Evolutionary conservation across 2,329 filamentous ascomycete species (phyloP).

Genomic region (Penicillium italicum): DNA sequence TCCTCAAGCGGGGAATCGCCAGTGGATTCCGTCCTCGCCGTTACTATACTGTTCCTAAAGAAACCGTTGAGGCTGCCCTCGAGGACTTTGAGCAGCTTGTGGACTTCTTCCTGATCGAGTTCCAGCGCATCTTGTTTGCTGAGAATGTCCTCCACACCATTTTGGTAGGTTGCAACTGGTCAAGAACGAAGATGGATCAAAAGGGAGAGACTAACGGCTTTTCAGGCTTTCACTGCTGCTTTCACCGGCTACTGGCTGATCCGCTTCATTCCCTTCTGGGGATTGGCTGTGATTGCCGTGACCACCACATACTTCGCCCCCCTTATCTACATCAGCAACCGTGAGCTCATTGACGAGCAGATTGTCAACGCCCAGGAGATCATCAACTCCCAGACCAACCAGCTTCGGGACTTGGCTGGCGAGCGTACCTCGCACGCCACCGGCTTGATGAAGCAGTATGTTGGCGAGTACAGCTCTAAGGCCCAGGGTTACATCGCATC

Average conservation of each 20-base stretch:
- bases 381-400: conserved; percentile 56
- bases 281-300: conserved; percentile 56
- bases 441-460: conserved; percentile 56
- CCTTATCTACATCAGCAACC: conserved; percentile 63
- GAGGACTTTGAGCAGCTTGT: conserved; percentile 62
- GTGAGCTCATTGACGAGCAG: conserved; percentile 60
- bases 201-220: conserved; percentile 2
- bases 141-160: conserved; percentile 62
- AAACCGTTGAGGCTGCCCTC: conserved; percentile 58
- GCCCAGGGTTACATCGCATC: conserved; percentile 54
- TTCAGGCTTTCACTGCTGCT: conserved; percentile 56
- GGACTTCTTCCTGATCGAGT: conserved; percentile 67
- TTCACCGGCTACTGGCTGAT: conserved; percentile 62
- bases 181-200: neutral
- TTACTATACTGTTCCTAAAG: conserved; percentile 64
- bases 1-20: conserved; percentile 57
- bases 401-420: conserved; percentile 58
- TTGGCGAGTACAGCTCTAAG: conserved; percentile 59
- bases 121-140: conserved; percentile 63
- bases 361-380: conserved; percentile 53
- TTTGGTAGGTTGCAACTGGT: conserved; percentile 48
- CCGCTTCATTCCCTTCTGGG: conserved; percentile 64
- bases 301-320: conserved; percentile 57
- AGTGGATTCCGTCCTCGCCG: conserved; percentile 60
- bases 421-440: conserved; percentile 58